A percentile compares a stretch with the other conserved stretches of the same genome.
Conservation (phyloP, 169 alveolate genomes). For the Perkinsus marinus region DNA sequence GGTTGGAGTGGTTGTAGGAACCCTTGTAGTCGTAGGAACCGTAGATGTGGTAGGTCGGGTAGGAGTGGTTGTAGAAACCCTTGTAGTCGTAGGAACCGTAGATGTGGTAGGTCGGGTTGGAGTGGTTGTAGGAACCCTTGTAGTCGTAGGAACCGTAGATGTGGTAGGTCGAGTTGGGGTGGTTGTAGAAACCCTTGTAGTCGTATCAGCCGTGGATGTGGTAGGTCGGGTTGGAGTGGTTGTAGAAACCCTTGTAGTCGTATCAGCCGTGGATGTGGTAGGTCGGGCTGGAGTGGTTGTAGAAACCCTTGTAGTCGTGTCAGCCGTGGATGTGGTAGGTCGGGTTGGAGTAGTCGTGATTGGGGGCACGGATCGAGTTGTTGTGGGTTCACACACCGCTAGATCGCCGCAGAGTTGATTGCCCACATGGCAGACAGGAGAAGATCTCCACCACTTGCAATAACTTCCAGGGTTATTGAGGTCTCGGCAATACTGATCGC, state of each 20-base stretch:
- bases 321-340: neutral
- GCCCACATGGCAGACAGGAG: neutral
- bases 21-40: neutral
- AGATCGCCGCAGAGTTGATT: neutral
- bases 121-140: neutral
- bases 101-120: neutral
- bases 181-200: neutral
- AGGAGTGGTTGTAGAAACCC: neutral
- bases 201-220: neutral
- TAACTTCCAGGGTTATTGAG: neutral
- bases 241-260: neutral
- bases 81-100: neutral
- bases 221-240: neutral
- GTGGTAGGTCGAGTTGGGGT: neutral
- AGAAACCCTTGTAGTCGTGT: neutral
- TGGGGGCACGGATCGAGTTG: neutral
- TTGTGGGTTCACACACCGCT: neutral
- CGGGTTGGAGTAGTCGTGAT: neutral
- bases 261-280: neutral
- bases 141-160: neutral
- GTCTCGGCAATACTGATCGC: neutral
- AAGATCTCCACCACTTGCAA: neutral
- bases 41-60: neutral
- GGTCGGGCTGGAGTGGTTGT: neutral
- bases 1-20: neutral